Conservation (phyloP, 2,329 filamentous ascomycete species). For the Trichoderma arundinaceum region DNA sequence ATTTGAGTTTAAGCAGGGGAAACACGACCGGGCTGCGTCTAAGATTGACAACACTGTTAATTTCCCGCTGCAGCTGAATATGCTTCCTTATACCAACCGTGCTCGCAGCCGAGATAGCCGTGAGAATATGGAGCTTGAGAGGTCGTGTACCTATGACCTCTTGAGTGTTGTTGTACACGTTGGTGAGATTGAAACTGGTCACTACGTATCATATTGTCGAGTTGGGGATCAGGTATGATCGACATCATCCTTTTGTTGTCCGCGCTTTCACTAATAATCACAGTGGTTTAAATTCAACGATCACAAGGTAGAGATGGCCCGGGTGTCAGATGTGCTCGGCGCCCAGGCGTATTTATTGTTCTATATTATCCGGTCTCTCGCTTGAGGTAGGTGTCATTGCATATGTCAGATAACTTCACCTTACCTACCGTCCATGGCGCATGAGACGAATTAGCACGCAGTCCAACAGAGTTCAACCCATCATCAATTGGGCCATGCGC, state of each 20-base stretch:
- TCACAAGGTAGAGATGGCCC: slow-evolving; percentile 84
- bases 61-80: slow-evolving; percentile 86
- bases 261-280: slow-evolving; percentile 33
- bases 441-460: slow-evolving; percentile 1
- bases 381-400: slow-evolving; percentile 35
- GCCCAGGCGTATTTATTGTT: slow-evolving; percentile 91
- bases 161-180: slow-evolving; percentile 91
- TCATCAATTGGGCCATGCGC: neutral
- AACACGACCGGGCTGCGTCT: slow-evolving; percentile 71
- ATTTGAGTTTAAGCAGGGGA: slow-evolving; percentile 74
- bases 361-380: slow-evolving; percentile 72
- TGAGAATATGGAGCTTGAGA: slow-evolving; percentile 62
- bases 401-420: neutral
- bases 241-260: neutral
- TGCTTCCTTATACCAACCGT: slow-evolving; percentile 84
- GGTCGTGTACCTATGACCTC: slow-evolving; percentile 81
- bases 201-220: slow-evolving; percentile 88
- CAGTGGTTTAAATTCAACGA: slow-evolving; percentile 98
- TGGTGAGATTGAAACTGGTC: slow-evolving; percentile 88
- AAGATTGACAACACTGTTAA: slow-evolving; percentile 88
- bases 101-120: slow-evolving; percentile 57
- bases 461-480: neutral
- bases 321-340: slow-evolving; percentile 81
- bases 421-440: neutral
- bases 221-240: slow-evolving; percentile 68